These are phyloP conservation scores for Yamadazyma akitaensis DNA, from an alignment of 805 yeast genomes.

Conservation along the genomic window DNA sequence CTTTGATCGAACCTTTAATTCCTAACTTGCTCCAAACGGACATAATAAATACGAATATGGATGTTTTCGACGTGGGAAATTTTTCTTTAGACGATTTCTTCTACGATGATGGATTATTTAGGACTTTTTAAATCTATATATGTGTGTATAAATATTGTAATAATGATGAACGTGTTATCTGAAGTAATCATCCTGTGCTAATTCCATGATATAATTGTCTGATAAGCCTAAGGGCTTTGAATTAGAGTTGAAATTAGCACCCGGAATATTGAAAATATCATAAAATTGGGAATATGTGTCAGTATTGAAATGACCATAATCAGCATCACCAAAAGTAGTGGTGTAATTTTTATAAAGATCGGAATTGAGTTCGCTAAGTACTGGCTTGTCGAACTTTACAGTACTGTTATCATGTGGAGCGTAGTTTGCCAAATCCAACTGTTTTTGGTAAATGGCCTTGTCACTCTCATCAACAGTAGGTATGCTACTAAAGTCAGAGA, in stretches of 20 bases:
- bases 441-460: background rate
- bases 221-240: conserved; percentile 6
- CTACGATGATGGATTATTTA: conserved; percentile 1
- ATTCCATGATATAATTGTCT: conserved; percentile 6
- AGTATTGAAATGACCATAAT: conserved; percentile 1
- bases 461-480: background rate
- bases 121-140: background rate
- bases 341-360: conserved; percentile 1
- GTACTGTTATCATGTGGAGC: background rate
- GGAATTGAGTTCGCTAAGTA: background rate
- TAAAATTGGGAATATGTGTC: conserved; percentile 3
- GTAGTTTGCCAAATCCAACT: background rate
- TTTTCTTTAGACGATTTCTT: conserved; percentile 10
- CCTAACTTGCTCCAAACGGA: conserved; percentile 8
- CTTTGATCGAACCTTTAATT: conserved; percentile 3
- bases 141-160: background rate
- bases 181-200: conserved; percentile 14
- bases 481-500: background rate
- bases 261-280: conserved; percentile 4
- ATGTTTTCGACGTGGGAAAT: conserved; percentile 8
- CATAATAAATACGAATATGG: conserved; percentile 2
- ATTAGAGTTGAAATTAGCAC: conserved; percentile 3
- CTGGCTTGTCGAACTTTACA: background rate
- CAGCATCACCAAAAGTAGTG: conserved; percentile 4
- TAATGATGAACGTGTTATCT: background rate